Evolutionary conservation across 2,329 filamentous ascomycete species (phyloP).

Genomic region (Nigrospora oryzae): DNA sequence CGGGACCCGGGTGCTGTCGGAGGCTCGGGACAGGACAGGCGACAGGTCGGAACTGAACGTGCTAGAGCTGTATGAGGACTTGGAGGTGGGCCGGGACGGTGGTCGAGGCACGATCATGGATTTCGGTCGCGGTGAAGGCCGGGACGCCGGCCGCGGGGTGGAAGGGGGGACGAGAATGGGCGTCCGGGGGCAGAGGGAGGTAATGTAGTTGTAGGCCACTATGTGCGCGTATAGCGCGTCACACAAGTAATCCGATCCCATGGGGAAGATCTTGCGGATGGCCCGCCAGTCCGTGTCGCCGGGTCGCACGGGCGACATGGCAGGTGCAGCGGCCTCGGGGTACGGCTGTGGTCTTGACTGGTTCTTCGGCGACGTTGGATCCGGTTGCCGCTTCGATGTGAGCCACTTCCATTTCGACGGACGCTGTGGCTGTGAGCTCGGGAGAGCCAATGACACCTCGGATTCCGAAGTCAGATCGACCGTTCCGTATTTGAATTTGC

Average conservation of each 20-base stretch:
- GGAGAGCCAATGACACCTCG: conserved; percentile 3
- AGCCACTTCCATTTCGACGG: conserved; percentile 18
- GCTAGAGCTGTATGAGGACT: conserved; percentile 1
- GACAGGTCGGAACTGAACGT: conserved; percentile 1
- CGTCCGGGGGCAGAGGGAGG: conserved; percentile 22
- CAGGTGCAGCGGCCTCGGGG: conserved; percentile 2
- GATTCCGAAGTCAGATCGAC: conserved; percentile 10
- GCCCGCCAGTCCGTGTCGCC: conserved; percentile 27
- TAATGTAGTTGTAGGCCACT: conserved; percentile 50
- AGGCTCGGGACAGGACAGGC: conserved; percentile 3
- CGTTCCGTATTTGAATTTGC: conserved; percentile 36
- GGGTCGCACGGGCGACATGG: background rate
- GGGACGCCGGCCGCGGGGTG: conserved; percentile 4
- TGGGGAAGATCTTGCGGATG: conserved; percentile 43
- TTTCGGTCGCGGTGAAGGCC: conserved; percentile 10
- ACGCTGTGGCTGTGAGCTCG: conserved; percentile 5
- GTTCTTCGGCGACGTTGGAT: conserved; percentile 4
- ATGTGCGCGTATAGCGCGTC: conserved; percentile 52
- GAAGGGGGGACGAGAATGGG: conserved; percentile 4
- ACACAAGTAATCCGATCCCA: conserved; percentile 44
- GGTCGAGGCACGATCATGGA: background rate
- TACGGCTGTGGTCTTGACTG: conserved; percentile 3
- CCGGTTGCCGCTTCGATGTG: conserved; percentile 6
- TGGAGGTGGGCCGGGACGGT: conserved; percentile 1
- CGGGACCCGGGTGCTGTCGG: conserved; percentile 15